Evolutionary conservation across 2,329 filamentous ascomycete species (phyloP), one percentile per base, ranked within the genome.

Genomic region (Neonectria neomacrospora): DNA sequence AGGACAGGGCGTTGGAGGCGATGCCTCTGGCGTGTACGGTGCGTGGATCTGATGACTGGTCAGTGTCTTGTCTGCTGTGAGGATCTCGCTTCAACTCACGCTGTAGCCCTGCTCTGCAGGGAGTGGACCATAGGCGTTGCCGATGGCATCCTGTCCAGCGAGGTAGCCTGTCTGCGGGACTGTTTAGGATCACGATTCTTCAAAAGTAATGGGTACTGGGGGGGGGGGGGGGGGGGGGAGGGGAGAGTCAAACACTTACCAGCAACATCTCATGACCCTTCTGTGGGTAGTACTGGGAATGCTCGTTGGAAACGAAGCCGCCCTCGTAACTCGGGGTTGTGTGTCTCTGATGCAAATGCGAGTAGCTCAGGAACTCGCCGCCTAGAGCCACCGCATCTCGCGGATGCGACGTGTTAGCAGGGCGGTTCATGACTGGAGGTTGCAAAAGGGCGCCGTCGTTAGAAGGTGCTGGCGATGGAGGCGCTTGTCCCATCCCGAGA

Each of bases 391-490:
- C 56, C 14, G 45, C 54, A 23, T 60, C 54, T 50, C 54, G 63
- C 16, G 59, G 47, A 22, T 71, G 58, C 37, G 70, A 70, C 39
- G 63, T 64, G 22, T 50, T 54, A 12, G 23, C 20, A 8, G 63
- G 51, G 28, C 55, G 42, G 23, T 62, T 67, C 70, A 71, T 71
- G 22, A 50, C 20, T 39, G 39, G 20, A 53, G 64, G 44, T 3
- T 60, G 54, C 51, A 53, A 62, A 59, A 71, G 56, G 32, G 66
- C 60, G 42, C 65, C 68, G 58, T 67, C 67, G 54, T 62, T 63
- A 52, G 80, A 81, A 20, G 80, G 80, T 57, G 81, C 79, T 61
- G 85, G 83, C 22, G 84, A 85, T 45, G 79, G 80, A 37, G 82
- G 79, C 47, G 76, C 73, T 56, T 73, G 74, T 63, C 77, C 78